A percentile compares a stretch with the other conserved stretches of the same genome.
phyloP scores from a whole-genome alignment of 306 rosid genomes.

The Morella rubra region DNA sequence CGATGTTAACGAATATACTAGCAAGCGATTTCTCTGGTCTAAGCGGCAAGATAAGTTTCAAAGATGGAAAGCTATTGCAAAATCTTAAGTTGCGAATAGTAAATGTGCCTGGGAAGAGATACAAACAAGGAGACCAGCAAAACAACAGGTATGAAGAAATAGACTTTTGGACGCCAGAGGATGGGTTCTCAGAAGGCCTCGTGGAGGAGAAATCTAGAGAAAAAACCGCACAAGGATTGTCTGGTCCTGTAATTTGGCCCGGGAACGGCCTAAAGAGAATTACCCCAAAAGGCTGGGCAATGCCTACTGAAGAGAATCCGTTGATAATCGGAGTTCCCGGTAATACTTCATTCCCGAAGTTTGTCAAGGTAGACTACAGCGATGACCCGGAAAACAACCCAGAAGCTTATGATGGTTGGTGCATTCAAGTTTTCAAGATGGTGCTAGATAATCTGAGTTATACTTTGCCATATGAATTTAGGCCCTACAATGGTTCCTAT shows the following conservation, averaged over 20 bases:
- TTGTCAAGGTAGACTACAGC: conserved; percentile 18
- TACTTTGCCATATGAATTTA: conserved; percentile 6
- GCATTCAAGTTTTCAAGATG: conserved; percentile 21
- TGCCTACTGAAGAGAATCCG: conserved; percentile 45
- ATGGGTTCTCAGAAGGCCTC: conserved; percentile 34
- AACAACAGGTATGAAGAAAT: conserved; percentile 24
- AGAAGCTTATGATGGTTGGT: conserved; percentile 23
- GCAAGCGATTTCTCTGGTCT: conserved; percentile 47
- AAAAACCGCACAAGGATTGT: conserved; percentile 3
- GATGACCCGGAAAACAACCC: background rate
- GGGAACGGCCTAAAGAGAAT: conserved; percentile 33
- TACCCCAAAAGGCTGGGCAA: conserved; percentile 61
- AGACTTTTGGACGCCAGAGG: conserved; percentile 48
- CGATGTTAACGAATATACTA: conserved; percentile 23
- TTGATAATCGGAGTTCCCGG: conserved; percentile 63
- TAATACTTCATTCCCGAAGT: conserved; percentile 25
- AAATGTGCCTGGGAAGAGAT: conserved; percentile 42
- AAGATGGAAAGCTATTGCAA: conserved; percentile 33
- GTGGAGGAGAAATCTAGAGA: conserved; percentile 7
- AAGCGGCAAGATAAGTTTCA: conserved; percentile 54
- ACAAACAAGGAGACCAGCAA: conserved; percentile 1
- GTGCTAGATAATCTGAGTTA: background rate
- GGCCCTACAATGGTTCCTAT: background rate
- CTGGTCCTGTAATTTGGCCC: conserved; percentile 55
- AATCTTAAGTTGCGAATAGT: conserved; percentile 42